Percentiles rank a stretch among this genome's conserved stretches.
Conservation (phyloP, 108 stramenopile genomes). For the Hondaea fermentalgiana region DNA sequence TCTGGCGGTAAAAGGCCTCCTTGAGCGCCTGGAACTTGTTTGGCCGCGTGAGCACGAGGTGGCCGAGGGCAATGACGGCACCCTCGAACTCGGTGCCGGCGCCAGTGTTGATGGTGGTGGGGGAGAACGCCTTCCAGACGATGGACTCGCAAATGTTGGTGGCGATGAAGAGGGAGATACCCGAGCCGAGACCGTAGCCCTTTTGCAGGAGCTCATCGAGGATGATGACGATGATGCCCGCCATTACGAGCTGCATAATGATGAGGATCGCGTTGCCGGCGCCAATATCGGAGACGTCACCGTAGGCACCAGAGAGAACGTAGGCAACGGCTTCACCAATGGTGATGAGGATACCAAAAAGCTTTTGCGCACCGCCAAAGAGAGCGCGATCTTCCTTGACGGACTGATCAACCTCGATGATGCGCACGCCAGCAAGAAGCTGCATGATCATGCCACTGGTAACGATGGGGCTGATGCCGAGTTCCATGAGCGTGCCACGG, state of each 20-base stretch:
- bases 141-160: conserved; percentile 99
- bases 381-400: conserved; percentile 96
- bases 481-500: conserved; percentile 98
- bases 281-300: conserved; percentile 83
- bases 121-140: conserved; percentile 97
- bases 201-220: conserved; percentile 98
- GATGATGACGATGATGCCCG: conserved; percentile 92
- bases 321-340: conserved; percentile 97
- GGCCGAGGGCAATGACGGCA: conserved; percentile 94
- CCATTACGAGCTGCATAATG: conserved; percentile 91
- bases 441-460: conserved; percentile 91
- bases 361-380: conserved; percentile 94
- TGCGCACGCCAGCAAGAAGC: conserved; percentile 81
- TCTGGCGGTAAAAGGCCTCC: conserved; percentile 91
- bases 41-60: conserved; percentile 81
- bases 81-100: conserved; percentile 96
- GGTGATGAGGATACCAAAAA: conserved; percentile 97
- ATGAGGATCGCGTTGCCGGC: conserved; percentile 94
- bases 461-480: conserved; percentile 94
- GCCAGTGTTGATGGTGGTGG: conserved; percentile 98
- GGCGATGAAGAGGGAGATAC: conserved; percentile 97
- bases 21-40: conserved; percentile 87
- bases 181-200: conserved; percentile 94
- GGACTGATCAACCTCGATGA: conserved; percentile 96
- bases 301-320: conserved; percentile 96